Percentiles rank a stretch among this genome's conserved stretches.
Conservation (phyloP, 2,329 filamentous ascomycete genomes). For the Mollisia scopiformis region DNA sequence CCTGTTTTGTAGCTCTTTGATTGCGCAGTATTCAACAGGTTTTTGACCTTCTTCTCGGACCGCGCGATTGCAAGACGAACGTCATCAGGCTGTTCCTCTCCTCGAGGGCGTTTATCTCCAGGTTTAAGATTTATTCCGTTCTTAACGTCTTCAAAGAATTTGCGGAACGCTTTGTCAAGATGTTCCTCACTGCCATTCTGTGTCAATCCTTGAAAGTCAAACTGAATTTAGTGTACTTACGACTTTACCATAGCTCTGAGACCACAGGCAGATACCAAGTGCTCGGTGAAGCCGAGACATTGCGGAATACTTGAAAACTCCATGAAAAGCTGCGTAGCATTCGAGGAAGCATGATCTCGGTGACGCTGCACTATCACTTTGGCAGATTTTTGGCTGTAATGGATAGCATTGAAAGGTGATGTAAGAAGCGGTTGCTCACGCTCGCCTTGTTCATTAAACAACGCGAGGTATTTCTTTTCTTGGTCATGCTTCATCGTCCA, state of each 20-base stretch:
- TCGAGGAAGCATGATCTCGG: background rate
- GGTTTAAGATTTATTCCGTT: background rate
- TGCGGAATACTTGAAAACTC: background rate
- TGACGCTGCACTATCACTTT: background rate
- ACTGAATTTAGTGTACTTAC: background rate
- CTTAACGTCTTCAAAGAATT: background rate
- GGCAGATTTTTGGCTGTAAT: background rate
- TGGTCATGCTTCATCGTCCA: background rate
- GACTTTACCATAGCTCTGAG: background rate
- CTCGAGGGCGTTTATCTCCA: background rate
- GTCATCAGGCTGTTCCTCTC: slow-evolving; percentile 9
- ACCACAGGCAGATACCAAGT: background rate
- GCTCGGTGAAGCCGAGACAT: background rate
- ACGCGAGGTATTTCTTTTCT: background rate
- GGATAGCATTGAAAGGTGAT: background rate
- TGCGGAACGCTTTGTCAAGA: slow-evolving; percentile 9
- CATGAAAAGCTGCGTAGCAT: background rate
- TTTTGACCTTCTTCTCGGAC: background rate
- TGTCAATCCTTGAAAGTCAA: background rate
- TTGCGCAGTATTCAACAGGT: too few species aligned
- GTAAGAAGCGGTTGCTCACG: background rate
- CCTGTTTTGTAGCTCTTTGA: background rate
- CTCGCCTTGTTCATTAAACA: background rate
- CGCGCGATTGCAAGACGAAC: slow-evolving; percentile 2
- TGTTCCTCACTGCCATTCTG: background rate